Evolutionary conservation across 2,329 filamentous ascomycete genomes (phyloP).

Genomic region (Colletotrichum sp.): DNA sequence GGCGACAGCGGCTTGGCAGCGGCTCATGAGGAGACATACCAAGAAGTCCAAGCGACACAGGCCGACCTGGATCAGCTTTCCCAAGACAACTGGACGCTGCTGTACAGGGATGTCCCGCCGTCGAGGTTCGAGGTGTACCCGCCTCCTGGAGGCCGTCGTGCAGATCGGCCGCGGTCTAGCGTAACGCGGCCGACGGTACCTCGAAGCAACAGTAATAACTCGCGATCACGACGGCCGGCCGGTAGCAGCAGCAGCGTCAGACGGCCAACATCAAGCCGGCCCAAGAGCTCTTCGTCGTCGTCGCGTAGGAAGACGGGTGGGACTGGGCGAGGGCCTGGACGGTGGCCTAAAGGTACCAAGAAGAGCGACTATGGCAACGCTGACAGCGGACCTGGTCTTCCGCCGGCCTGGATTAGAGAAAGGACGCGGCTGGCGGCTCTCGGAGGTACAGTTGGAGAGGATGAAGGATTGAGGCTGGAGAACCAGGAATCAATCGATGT

Average conservation of each 20-base stretch:
- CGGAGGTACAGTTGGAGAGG: background rate
- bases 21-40: background rate
- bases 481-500: slow-evolving; percentile 18
- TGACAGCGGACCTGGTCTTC: slow-evolving; percentile 67
- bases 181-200: slow-evolving; percentile 42
- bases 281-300: slow-evolving; percentile 36
- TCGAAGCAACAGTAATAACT: slow-evolving; percentile 37
- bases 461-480: background rate
- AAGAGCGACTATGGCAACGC: slow-evolving; percentile 73
- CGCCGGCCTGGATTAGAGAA: slow-evolving; percentile 58
- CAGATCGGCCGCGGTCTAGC: slow-evolving; percentile 49
- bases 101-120: slow-evolving; percentile 67
- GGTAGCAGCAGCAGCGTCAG: slow-evolving; percentile 32
- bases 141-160: slow-evolving; percentile 55
- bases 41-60: background rate
- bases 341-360: slow-evolving; percentile 73
- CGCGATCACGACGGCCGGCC: slow-evolving; percentile 44
- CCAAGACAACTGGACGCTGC: slow-evolving; percentile 43
- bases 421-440: slow-evolving; percentile 24
- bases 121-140: slow-evolving; percentile 82
- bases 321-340: slow-evolving; percentile 67
- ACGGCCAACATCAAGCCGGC: slow-evolving; percentile 34
- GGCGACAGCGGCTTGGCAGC: slow-evolving; percentile 1
- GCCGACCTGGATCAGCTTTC: background rate
- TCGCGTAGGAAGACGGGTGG: slow-evolving; percentile 64